phyloP scores from a whole-genome alignment of 495 filamentous ascomycete species.

The Aspergillus kassunensis region DNA sequence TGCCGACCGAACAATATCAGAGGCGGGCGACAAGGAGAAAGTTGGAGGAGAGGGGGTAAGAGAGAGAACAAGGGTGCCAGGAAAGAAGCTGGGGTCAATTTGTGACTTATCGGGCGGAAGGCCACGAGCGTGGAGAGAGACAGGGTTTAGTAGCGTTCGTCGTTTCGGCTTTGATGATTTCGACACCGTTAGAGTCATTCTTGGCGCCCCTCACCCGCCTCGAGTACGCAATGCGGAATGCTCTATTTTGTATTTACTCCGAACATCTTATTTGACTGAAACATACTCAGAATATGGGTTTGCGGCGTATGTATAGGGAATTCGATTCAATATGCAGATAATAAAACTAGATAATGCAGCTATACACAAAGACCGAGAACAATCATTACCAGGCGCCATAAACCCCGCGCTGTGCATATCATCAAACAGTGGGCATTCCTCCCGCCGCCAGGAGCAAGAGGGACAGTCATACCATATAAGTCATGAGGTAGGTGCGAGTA shows the following conservation, averaged over 20 bases:
- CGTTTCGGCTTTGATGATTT: constrained; percentile 2
- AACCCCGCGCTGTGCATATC: constrained; percentile 47
- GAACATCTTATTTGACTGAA: too few relatives aligned
- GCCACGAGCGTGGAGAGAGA: constrained; percentile 6
- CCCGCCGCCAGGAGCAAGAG: constrained; percentile 5
- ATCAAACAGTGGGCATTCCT: constrained; percentile 20
- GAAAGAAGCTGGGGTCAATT: not conserved
- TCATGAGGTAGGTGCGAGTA: not conserved
- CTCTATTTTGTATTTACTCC: too few relatives aligned
- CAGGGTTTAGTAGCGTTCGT: too few relatives aligned
- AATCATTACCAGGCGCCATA: constrained; percentile 37
- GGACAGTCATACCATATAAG: constrained; percentile 3
- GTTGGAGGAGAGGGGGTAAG: constrained; percentile 4
- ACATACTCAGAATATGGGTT: not conserved
- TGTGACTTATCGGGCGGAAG: constrained; percentile 1
- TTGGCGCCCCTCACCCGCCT: constrained; percentile 17
- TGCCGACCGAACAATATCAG: constrained; percentile 16
- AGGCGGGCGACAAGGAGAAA: constrained; percentile 5
- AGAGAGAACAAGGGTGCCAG: not conserved
- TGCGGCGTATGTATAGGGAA: constrained; percentile 1
- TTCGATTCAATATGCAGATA: constrained; percentile 15
- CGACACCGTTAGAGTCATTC: constrained; percentile 16
- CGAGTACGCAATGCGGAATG: constrained; percentile 6
- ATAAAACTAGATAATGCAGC: constrained; percentile 19
- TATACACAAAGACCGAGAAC: constrained; percentile 21